Conservation (phyloP, 2,329 filamentous ascomycete genomes). For the Apiospora arundinis region DNA sequence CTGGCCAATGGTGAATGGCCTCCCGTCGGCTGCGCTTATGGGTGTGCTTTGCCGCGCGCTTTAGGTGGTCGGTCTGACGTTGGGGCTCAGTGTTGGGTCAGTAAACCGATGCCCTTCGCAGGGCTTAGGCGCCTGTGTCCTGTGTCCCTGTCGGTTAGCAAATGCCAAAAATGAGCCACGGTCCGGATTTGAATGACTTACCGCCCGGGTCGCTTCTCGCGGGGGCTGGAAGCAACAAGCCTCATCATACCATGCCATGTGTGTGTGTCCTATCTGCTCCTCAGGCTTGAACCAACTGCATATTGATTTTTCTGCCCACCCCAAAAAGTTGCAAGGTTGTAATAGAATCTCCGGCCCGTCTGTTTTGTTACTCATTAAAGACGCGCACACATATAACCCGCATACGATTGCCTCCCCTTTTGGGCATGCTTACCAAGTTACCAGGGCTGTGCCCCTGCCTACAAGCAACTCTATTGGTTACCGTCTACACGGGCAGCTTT, state of each 20-base stretch:
- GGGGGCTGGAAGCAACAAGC: conserved; percentile 4
- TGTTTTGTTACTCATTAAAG: conserved; percentile 11
- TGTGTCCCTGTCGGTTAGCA: not conserved
- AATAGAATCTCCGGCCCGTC: conserved; percentile 13
- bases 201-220: not conserved
- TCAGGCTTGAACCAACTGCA: conserved; percentile 17
- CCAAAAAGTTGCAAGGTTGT: not conserved
- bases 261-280: not conserved
- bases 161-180: conserved; percentile 4
- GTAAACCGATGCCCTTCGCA: not conserved
- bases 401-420: not conserved
- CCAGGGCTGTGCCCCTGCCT: not conserved
- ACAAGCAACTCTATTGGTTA: not conserved
- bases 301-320: not conserved
- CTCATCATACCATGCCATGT: not conserved
- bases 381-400: conserved; percentile 10
- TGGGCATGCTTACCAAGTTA: not conserved
- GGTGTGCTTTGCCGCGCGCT: not conserved
- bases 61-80: not conserved
- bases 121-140: not conserved
- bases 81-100: not conserved
- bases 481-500: not conserved
- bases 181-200: conserved; percentile 2
- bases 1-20: not conserved
- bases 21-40: conserved; percentile 7